Evolutionary conservation across 2,329 filamentous ascomycete genomes (phyloP).

Genomic region (Microsporum audouinii): DNA sequence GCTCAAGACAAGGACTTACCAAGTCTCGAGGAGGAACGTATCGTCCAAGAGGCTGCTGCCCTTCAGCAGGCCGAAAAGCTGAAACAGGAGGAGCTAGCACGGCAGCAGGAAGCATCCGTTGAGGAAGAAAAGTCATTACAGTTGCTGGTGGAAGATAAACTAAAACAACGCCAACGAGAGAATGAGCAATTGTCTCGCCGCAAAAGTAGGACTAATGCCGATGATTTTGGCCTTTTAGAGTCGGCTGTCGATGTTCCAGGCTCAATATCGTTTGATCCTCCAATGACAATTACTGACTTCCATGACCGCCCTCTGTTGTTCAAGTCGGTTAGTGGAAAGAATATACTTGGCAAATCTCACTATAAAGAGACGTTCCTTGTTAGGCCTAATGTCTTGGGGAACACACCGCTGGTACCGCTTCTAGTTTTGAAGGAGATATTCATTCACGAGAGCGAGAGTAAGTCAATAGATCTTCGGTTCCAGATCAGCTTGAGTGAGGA

Average conservation of each 20-base stretch:
- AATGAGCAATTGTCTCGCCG: constrained; percentile 29
- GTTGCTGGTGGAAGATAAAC: constrained; percentile 29
- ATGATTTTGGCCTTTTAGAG: constrained; percentile 24
- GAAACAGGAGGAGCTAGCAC: constrained; percentile 39
- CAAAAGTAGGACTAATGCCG: constrained; percentile 28
- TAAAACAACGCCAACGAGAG: constrained; percentile 27
- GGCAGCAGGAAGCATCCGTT: constrained; percentile 32
- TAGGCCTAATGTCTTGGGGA: constrained; percentile 50
- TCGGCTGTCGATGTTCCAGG: constrained; percentile 26
- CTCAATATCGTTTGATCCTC: constrained; percentile 33
- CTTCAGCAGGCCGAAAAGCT: constrained; percentile 39
- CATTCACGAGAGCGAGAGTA: constrained; percentile 47
- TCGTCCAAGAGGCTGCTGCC: constrained; percentile 62
- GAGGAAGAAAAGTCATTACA: constrained; percentile 31
- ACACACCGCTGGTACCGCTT: constrained; percentile 46
- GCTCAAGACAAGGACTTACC: constrained; percentile 65
- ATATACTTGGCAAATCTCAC: constrained; percentile 52
- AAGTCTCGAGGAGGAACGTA: constrained; percentile 80
- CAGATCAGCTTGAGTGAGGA: constrained; percentile 65
- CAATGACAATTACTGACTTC: constrained; percentile 47
- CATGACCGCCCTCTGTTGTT: constrained; percentile 56
- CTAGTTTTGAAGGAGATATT: constrained; percentile 63
- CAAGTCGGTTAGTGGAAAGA: constrained; percentile 58
- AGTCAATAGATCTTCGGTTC: constrained; percentile 57
- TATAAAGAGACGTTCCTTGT: constrained; percentile 57